These are phyloP conservation scores for Acanthamoeba rhysodes DNA, from an alignment of 208 protist genomes.

Conservation along the genomic window DNA sequence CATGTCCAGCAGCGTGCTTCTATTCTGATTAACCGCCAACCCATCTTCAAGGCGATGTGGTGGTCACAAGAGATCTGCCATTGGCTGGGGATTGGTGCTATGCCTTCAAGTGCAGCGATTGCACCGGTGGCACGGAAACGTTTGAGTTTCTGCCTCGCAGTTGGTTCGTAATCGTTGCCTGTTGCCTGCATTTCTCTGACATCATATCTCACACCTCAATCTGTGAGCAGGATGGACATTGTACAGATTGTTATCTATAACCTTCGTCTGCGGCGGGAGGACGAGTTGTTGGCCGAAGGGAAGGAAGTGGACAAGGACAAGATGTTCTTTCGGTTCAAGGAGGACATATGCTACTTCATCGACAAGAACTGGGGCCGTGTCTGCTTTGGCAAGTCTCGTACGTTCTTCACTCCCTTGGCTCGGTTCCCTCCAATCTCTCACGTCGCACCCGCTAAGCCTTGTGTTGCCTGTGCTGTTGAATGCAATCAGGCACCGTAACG, in stretches of 20 bases:
- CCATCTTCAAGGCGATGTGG: background rate
- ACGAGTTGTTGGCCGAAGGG: background rate
- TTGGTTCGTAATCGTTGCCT: slow-evolving; percentile 7
- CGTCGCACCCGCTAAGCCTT: background rate
- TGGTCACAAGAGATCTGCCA: slow-evolving; percentile 10
- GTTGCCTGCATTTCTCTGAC: background rate
- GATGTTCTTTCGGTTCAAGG: slow-evolving; percentile 78
- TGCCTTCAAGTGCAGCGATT: slow-evolving; percentile 13
- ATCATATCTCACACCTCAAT: background rate
- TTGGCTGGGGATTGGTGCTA: slow-evolving; percentile 65
- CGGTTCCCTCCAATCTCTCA: no score
- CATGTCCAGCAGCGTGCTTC: background rate
- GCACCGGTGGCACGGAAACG: background rate
- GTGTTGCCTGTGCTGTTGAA: background rate
- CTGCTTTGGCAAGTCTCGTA: slow-evolving; percentile 83
- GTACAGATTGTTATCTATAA: slow-evolving; percentile 83
- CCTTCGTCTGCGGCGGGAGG: slow-evolving; percentile 20
- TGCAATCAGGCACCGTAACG: slow-evolving; percentile 69
- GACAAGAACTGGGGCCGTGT: slow-evolving; percentile 82
- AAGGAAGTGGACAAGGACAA: slow-evolving; percentile 1
- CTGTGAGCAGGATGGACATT: slow-evolving; percentile 74
- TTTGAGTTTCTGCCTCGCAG: slow-evolving; percentile 64
- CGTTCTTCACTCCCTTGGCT: background rate
- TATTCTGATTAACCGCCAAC: background rate
- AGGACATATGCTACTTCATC: slow-evolving; percentile 81